Base-by-base conservation (phyloP, 192 early-diverging fungal species). In the Phlyctochytrium bullatum region DNA sequence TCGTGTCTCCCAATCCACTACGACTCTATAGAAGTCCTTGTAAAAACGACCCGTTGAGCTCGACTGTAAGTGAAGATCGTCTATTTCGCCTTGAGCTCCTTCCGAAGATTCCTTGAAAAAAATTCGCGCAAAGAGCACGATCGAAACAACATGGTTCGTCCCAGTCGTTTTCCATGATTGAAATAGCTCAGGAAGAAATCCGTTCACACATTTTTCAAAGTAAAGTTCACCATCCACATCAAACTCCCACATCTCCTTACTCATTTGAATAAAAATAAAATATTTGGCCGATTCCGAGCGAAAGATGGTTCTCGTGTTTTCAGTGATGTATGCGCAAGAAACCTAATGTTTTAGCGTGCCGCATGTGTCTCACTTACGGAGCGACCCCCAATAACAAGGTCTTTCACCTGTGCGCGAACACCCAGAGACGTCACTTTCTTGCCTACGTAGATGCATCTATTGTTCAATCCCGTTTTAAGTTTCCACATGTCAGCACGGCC, bases 241-340 rank as follows among this genome's bases (percentile, higher is more conserved):
- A 83, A 96, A 97, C 36, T 94, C 89, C 91, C 92, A 95, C 94
- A 97, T 98, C 78, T 98, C 96, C 52, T 86, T 86, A 32, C 89
- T 91, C 93, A 98, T 93, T 78, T 98, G 96, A 24, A 98, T 88
- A 72, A 96, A 94, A 17, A 98, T 86, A 71, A 93, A 96, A 58
- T 90, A 92, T 64, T 95, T 93, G 12, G 93, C 95, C 0, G 94
- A 93, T 65, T 92, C 92, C 12, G 96, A 97, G 16, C 96, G 83
- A 62, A 95, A 97, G 14, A 97, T 93, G 29, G 87, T 77, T 74
- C 89, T 88, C 6, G 95, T 97, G 23, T 82, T 80, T 27, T 79
- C 82, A 17, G 83, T 90, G 28, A 98, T 83, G 59, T 89, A 93
- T 27, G 91, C 96, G 59, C 88, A 92, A 0, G 81, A 72, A 0